A percentile compares a stretch with the other conserved stretches of the same genome.
Conservation (phyloP, 2,329 filamentous ascomycete genomes). For the Coleophoma crateriformis region DNA sequence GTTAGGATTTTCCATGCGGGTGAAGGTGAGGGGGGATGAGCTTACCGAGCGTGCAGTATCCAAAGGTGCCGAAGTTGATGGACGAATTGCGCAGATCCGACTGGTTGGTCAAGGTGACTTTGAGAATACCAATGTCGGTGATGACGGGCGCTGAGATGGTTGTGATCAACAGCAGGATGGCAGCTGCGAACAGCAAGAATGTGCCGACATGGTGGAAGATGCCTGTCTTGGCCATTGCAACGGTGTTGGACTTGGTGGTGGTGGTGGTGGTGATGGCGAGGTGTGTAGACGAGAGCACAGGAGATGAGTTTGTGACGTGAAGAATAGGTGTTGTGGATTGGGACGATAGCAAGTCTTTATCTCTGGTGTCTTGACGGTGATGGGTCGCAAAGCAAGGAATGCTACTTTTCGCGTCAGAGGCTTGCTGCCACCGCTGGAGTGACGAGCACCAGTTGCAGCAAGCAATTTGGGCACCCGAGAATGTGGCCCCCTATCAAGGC, state of each 20-base stretch:
- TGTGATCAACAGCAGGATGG: slow-evolving; percentile 51
- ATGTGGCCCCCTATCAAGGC: too few species aligned
- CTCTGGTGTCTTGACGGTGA: too few species aligned
- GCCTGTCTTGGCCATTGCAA: slow-evolving; percentile 21
- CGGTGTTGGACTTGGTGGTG: neutral
- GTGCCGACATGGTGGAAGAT: slow-evolving; percentile 50
- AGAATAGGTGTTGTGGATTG: too few species aligned
- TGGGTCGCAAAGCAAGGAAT: neutral
- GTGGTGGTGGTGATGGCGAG: neutral
- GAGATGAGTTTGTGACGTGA: neutral
- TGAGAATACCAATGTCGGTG: slow-evolving; percentile 46
- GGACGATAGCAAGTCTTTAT: too few species aligned
- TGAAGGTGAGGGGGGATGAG: too few species aligned
- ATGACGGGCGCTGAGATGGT: slow-evolving; percentile 55
- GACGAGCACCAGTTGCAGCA: too few species aligned
- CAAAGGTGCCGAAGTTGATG: slow-evolving; percentile 55
- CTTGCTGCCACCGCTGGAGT: neutral
- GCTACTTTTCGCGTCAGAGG: neutral
- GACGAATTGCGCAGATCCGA: slow-evolving; percentile 26
- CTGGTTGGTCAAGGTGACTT: slow-evolving; percentile 38
- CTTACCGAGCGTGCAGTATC: slow-evolving; percentile 41
- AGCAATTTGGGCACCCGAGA: too few species aligned
- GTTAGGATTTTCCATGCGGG: too few species aligned
- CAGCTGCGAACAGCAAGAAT: slow-evolving; percentile 48
- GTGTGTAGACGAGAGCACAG: neutral